A percentile compares a stretch with the other conserved stretches of the same genome.
phyloP scores from a whole-genome alignment of 805 yeast species.

The Kluyveromyces dobzhanskii region DNA sequence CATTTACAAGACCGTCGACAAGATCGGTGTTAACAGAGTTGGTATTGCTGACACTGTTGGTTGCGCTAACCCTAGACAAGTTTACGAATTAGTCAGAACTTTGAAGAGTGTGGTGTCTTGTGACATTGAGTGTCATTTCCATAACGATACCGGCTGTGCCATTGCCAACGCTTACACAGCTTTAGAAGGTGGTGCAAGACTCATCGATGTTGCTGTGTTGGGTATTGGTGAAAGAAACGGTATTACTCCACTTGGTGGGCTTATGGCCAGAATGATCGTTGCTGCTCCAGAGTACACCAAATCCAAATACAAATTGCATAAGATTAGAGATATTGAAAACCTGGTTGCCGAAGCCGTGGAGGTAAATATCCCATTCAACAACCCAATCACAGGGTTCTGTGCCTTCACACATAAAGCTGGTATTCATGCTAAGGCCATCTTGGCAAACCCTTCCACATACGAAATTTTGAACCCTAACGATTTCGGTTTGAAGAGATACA shows the following conservation, averaged over 20 bases:
- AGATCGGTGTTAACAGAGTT: constrained; percentile 95
- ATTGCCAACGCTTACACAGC: constrained; percentile 98
- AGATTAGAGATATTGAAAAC: constrained; percentile 90
- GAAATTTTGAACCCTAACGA: constrained; percentile 92
- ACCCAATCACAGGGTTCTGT: constrained; percentile 98
- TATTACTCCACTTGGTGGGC: constrained; percentile 93
- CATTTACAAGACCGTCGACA: constrained; percentile 93
- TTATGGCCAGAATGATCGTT: constrained; percentile 99
- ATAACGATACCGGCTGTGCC: constrained; percentile 98
- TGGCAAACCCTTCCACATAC: constrained; percentile 98
- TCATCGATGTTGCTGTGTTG: constrained; percentile 89
- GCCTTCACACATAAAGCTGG: constrained; percentile 99
- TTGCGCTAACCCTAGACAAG: constrained; percentile 98
- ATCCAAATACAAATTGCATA: constrained; percentile 89
- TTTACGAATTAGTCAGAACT: constrained; percentile 91
- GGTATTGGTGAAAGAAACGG: constrained; percentile 99
- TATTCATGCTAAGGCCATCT: constrained; percentile 96
- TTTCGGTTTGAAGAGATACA: constrained; percentile 92
- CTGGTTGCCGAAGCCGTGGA: constrained; percentile 96
- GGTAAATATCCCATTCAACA: constrained; percentile 95
- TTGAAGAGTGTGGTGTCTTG: constrained; percentile 88
- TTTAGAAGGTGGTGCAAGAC: constrained; percentile 92
- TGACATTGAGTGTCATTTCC: constrained; percentile 98
- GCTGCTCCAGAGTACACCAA: constrained; percentile 95
- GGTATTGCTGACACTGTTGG: constrained; percentile 99